phyloP scores from a whole-genome alignment of 139 green algal species.

The Ettlia oleoabundans region DNA sequence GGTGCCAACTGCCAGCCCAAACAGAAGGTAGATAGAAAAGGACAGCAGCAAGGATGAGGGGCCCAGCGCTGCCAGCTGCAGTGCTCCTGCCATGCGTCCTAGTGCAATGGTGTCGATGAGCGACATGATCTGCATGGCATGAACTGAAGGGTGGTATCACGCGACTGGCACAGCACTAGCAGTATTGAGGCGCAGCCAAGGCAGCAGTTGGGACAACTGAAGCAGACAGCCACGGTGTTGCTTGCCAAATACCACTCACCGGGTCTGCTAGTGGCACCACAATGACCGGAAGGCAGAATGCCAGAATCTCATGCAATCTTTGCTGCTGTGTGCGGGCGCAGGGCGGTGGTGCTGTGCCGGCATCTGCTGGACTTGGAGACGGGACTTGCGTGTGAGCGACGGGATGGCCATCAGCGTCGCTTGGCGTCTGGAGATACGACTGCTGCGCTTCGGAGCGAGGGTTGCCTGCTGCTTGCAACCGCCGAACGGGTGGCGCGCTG shows the following conservation, averaged over 20 bases:
- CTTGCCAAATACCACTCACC: too few relatives aligned
- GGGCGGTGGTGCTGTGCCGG: neutral
- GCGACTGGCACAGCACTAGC: neutral
- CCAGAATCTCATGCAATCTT: slow-evolving; percentile 25
- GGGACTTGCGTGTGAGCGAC: too few relatives aligned
- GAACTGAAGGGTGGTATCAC: neutral
- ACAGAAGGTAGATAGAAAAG: slow-evolving; percentile 72
- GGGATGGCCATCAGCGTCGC: too few relatives aligned
- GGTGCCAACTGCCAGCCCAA: slow-evolving; percentile 58
- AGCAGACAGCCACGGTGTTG: too few relatives aligned
- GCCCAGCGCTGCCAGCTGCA: slow-evolving; percentile 76
- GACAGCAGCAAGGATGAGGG: slow-evolving; percentile 79
- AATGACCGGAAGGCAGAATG: slow-evolving; percentile 56
- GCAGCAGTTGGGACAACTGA: too few relatives aligned
- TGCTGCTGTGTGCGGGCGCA: neutral
- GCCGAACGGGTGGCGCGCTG: too few relatives aligned
- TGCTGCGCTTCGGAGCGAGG: too few relatives aligned
- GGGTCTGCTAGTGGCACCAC: slow-evolving; percentile 79
- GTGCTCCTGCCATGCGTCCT: slow-evolving; percentile 52
- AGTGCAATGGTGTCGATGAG: slow-evolving; percentile 81
- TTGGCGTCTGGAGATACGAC: too few relatives aligned
- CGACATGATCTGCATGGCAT: slow-evolving; percentile 66
- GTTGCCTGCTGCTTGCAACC: too few relatives aligned
- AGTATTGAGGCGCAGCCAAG: too few relatives aligned
- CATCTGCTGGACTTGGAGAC: neutral